A percentile compares a stretch with the other conserved stretches of the same genome.
Evolutionary conservation across 352 stramenopile genomes (phyloP).

Genomic region (Phytopythium aichiense): DNA sequence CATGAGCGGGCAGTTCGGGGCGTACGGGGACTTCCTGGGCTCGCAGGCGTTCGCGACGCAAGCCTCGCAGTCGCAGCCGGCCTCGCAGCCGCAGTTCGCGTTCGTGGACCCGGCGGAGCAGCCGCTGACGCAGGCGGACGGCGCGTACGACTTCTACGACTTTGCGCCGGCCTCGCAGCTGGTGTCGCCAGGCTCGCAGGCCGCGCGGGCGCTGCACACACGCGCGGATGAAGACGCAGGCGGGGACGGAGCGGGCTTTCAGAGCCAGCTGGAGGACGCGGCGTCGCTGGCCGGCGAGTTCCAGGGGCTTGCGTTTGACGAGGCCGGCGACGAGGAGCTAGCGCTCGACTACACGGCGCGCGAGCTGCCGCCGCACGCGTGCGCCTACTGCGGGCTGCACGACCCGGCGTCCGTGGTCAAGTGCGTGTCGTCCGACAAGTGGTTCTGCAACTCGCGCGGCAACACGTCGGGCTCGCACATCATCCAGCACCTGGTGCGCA

Average conservation of each 20-base stretch:
- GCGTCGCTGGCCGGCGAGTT: constrained; percentile 42
- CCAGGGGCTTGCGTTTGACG: constrained; percentile 64
- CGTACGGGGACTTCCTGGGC: constrained; percentile 53
- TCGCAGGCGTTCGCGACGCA: constrained; percentile 49
- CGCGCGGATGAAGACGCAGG: not conserved
- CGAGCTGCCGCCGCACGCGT: constrained; percentile 90
- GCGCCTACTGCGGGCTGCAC: constrained; percentile 97
- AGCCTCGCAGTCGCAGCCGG: constrained; percentile 33
- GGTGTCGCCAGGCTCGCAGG: not conserved
- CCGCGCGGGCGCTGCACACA: no score
- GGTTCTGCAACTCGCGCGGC: constrained; percentile 98
- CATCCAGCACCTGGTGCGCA: constrained; percentile 97
- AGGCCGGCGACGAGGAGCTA: constrained; percentile 62
- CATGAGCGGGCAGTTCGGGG: constrained; percentile 42
- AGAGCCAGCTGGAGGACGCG: constrained; percentile 36
- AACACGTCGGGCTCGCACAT: constrained; percentile 95
- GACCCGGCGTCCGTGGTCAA: constrained; percentile 95
- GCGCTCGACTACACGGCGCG: constrained; percentile 57
- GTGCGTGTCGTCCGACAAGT: constrained; percentile 95
- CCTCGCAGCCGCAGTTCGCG: constrained; percentile 50
- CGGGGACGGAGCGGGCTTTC: constrained; percentile 12
- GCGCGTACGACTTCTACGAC: constrained; percentile 54
- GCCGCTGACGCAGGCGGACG: constrained; percentile 26
- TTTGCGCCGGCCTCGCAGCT: constrained; percentile 28
- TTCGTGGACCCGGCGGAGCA: constrained; percentile 61